Base-by-base conservation (phyloP, 805 yeast genomes). In the Sungouiella blattae region DNA sequence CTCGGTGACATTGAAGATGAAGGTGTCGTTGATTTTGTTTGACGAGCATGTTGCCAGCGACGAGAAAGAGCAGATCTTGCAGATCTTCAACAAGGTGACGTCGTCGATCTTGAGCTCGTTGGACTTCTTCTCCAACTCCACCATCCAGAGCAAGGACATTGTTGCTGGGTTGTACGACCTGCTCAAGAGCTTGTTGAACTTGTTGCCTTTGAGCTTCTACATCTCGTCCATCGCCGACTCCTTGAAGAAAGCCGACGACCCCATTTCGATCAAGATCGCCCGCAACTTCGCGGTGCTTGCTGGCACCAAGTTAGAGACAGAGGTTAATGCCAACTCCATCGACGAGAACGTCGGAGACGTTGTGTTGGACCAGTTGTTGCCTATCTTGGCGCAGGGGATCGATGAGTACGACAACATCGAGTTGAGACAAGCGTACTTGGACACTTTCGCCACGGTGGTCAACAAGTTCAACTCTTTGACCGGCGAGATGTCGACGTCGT, bases 161-260 rank as follows among this genome's bases (percentile, higher is more conserved):
- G 60, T 69, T 13, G 57, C 52, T 28, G 66, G 64, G 22, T 60
- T 81, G 35, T 77, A 78, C 53, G 69, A 67, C 18, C 59, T 86
- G 33, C 67, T 91, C 44, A 75, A 78, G 22, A 76, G 75, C 45
- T 63, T 81, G 43, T 63, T 91, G 40, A 78, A 78, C 39, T 66
- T 87, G 42, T 65, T 91, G 35, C 96, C 98, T 20, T 74, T 88
- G 44, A 72, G 72, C 42, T 74, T 78, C 45, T 89, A 86, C 55
- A 81, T 83, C 18, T 65, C 70, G 12, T 77, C 95, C 1, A 71
- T 84, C 16, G 41, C 61, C 12, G 62, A 60, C 14, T 57, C 67
- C 0, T 64, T 75, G 43, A 52, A 66, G 27, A 49, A 49, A 18
- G 49, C 54, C 9, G 49, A 65, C 3, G 60, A 64, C 33, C 41